Conservation (phyloP, 2,329 filamentous ascomycete genomes). For the Aspergillus glaucus region DNA sequence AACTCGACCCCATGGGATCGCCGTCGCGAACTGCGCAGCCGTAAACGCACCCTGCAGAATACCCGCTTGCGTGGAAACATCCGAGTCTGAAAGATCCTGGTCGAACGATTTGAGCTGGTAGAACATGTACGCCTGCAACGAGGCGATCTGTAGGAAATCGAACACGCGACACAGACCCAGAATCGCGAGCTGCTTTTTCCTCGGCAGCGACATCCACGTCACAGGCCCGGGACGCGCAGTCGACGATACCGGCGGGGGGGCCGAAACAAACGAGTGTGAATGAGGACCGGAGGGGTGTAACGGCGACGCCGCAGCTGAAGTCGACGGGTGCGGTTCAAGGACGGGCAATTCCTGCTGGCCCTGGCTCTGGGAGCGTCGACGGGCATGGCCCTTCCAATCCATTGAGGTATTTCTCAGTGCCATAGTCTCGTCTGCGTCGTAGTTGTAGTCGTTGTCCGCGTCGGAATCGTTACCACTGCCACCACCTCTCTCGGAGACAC, state of each 20-base stretch:
- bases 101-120: constrained; percentile 77
- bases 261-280: background rate
- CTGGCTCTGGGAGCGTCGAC: constrained; percentile 26
- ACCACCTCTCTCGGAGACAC: constrained; percentile 25
- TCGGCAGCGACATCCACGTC: constrained; percentile 37
- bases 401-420: constrained; percentile 26
- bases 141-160: constrained; percentile 36
- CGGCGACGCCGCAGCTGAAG: background rate
- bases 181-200: constrained; percentile 31
- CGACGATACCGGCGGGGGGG: constrained; percentile 3
- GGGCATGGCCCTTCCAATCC: constrained; percentile 23
- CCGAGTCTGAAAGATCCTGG: constrained; percentile 46
- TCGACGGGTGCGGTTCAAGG: constrained; percentile 10
- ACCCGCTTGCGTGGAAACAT: constrained; percentile 68
- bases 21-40: constrained; percentile 71
- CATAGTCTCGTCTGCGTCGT: constrained; percentile 14
- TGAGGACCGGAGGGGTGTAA: constrained; percentile 4
- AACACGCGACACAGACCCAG: constrained; percentile 36
- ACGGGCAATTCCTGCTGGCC: constrained; percentile 9
- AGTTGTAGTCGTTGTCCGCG: constrained; percentile 17
- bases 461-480: constrained; percentile 16
- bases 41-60: constrained; percentile 72
- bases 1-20: constrained; percentile 71
- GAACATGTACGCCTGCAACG: constrained; percentile 63
- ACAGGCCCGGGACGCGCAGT: constrained; percentile 20